A percentile compares a stretch with the other conserved stretches of the same genome.
phyloP scores from a whole-genome alignment of 768 basidiomycete species.

The Albatrellus ellisii region DNA sequence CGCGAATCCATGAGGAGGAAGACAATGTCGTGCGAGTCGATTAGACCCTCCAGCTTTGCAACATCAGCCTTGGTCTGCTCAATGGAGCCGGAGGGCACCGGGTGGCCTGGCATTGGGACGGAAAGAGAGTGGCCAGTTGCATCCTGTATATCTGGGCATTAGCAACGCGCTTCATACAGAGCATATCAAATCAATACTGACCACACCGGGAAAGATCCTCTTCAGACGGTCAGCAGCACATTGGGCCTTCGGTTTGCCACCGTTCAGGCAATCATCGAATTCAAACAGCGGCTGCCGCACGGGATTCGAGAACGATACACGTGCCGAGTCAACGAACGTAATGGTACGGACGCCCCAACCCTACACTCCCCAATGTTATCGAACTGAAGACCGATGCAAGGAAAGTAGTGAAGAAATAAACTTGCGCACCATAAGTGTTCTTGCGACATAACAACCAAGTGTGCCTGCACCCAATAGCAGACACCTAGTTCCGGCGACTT shows the following conservation, averaged over 20 bases:
- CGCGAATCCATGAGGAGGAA: constrained; percentile 98
- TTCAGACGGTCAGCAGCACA: constrained; percentile 77
- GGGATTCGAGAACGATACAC: constrained; percentile 94
- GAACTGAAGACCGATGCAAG: neutral
- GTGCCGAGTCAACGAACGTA: constrained; percentile 82
- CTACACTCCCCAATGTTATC: constrained; percentile 24
- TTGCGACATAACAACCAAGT: constrained; percentile 89
- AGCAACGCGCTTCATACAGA: neutral
- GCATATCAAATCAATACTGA: constrained; percentile 26
- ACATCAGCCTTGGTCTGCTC: constrained; percentile 58
- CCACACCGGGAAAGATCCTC: constrained; percentile 89
- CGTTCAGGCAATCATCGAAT: constrained; percentile 85
- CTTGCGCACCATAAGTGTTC: constrained; percentile 69
- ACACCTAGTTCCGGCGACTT: constrained; percentile 67
- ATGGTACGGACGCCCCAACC: constrained; percentile 95
- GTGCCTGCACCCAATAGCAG: constrained; percentile 92
- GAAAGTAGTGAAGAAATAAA: neutral
- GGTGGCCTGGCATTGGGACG: constrained; percentile 98
- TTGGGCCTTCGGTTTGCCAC: constrained; percentile 88
- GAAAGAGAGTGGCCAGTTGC: constrained; percentile 65
- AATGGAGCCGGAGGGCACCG: constrained; percentile 48
- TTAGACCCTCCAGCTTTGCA: constrained; percentile 54
- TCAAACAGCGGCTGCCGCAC: constrained; percentile 95
- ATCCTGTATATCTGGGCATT: constrained; percentile 34
- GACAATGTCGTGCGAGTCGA: constrained; percentile 79